A percentile compares a stretch with the other conserved stretches of the same genome.
Evolutionary conservation across 1,139 yeast genomes (phyloP).

Genomic region (Nakaseomyces bracarensis): DNA sequence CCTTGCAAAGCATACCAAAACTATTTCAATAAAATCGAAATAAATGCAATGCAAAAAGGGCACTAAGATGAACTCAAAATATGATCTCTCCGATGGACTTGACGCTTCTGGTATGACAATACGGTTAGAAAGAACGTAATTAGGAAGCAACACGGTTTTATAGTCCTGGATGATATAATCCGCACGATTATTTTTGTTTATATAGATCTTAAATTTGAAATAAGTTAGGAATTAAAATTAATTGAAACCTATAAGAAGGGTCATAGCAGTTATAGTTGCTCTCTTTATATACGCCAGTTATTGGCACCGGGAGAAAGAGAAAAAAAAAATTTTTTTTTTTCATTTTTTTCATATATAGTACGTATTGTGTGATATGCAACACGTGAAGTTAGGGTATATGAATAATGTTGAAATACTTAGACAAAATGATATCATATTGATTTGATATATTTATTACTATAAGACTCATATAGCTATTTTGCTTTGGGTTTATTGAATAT

Average conservation of each 20-base stretch:
- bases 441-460: too few relatives aligned
- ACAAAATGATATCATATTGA: too few relatives aligned
- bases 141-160: slow-evolving; percentile 50
- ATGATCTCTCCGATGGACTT: slow-evolving; percentile 57
- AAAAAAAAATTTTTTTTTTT: slow-evolving; percentile 6
- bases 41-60: slow-evolving; percentile 33
- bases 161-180: slow-evolving; percentile 52
- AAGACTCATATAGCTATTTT: too few relatives aligned
- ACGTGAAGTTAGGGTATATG: slow-evolving; percentile 1
- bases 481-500: too few relatives aligned
- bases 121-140: slow-evolving; percentile 33
- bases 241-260: not conserved
- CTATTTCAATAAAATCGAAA: not conserved
- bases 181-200: slow-evolving; percentile 42
- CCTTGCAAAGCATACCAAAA: slow-evolving; percentile 35
- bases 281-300: not conserved
- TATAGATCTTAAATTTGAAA: too few relatives aligned
- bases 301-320: not conserved
- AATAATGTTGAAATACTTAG: not conserved
- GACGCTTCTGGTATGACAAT: slow-evolving; percentile 41
- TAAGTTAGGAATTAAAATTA: too few relatives aligned
- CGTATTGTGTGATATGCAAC: not conserved
- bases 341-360: not conserved
- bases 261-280: not conserved
- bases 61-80: slow-evolving; percentile 48